Percentiles rank a stretch among this genome's conserved stretches.
Conservation (phyloP, 2,329 filamentous ascomycete genomes). For the Lachnum nothofagi region DNA sequence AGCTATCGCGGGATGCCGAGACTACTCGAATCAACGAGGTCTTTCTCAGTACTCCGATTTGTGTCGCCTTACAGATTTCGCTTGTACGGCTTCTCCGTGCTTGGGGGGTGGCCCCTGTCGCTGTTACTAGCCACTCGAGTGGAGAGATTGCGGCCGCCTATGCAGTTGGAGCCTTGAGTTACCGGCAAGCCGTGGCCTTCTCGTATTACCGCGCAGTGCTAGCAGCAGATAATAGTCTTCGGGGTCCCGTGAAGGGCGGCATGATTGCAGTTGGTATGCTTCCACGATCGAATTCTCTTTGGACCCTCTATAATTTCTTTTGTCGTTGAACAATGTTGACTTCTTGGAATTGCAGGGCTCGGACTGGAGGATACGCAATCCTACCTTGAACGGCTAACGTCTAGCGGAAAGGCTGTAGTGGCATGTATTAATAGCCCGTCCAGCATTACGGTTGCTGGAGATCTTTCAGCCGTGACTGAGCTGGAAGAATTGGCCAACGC, state of each 20-base stretch:
- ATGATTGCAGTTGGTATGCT: not conserved
- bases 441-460: slow-evolving; percentile 21
- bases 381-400: not conserved
- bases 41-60: slow-evolving; percentile 36
- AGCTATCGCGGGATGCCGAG: slow-evolving; percentile 23
- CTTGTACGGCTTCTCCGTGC: slow-evolving; percentile 39
- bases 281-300: too few relatives aligned
- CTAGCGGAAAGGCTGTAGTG: slow-evolving; percentile 14
- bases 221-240: slow-evolving; percentile 26
- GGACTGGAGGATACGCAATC: not conserved
- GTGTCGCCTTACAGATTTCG: slow-evolving; percentile 42
- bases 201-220: slow-evolving; percentile 37
- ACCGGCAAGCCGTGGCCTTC: slow-evolving; percentile 33
- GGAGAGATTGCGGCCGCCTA: slow-evolving; percentile 46
- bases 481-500: slow-evolving; percentile 16
- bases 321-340: too few relatives aligned
- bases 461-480: slow-evolving; percentile 9
- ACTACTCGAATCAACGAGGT: slow-evolving; percentile 5
- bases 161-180: slow-evolving; percentile 32
- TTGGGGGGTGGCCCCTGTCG: slow-evolving; percentile 36
- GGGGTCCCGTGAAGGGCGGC: not conserved
- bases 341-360: too few relatives aligned
- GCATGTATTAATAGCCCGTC: slow-evolving; percentile 28
- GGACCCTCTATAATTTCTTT: too few relatives aligned
- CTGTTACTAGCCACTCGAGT: slow-evolving; percentile 40